Evolutionary conservation across 2,329 filamentous ascomycete genomes (phyloP).

Genomic region (Xylariaceae sp.): DNA sequence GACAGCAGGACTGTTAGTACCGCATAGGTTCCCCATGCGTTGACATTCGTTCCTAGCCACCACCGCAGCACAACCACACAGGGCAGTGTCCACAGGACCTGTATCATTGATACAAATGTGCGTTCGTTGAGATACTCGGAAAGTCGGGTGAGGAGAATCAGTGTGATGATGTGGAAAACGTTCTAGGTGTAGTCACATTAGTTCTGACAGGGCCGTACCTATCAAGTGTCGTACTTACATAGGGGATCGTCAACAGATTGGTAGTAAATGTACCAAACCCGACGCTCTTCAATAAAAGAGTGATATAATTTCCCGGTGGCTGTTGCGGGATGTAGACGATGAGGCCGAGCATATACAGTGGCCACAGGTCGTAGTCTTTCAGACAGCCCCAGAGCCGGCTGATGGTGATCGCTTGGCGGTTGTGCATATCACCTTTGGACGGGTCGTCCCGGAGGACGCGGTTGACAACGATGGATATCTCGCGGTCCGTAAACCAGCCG

Average conservation of each 20-base stretch:
- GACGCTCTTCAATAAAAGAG: conserved; percentile 41
- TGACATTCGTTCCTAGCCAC: conserved; percentile 33
- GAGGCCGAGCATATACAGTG: conserved; percentile 42
- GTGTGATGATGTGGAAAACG: conserved; percentile 41
- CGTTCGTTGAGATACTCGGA: conserved; percentile 43
- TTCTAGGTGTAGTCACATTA: conserved; percentile 23
- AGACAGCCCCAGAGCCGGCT: conserved; percentile 40
- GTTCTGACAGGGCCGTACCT: not conserved
- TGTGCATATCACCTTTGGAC: conserved; percentile 51
- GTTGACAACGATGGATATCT: conserved; percentile 52
- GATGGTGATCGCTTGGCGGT: conserved; percentile 45
- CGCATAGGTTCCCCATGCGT: conserved; percentile 44
- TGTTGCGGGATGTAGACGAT: conserved; percentile 39
- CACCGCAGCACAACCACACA: conserved; percentile 42
- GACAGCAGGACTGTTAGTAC: conserved; percentile 41
- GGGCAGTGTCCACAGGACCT: conserved; percentile 47
- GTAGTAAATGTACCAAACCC: conserved; percentile 47
- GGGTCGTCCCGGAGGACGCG: conserved; percentile 50
- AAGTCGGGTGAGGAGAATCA: conserved; percentile 43
- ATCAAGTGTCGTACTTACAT: conserved; percentile 25
- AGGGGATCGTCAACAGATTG: conserved; percentile 49
- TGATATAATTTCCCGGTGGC: conserved; percentile 42
- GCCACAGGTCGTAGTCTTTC: conserved; percentile 51
- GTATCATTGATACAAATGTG: conserved; percentile 36
- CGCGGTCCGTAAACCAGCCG: conserved; percentile 51